Conservation (phyloP, 1,139 yeast genomes). For the Yamadazyma atlantica region DNA sequence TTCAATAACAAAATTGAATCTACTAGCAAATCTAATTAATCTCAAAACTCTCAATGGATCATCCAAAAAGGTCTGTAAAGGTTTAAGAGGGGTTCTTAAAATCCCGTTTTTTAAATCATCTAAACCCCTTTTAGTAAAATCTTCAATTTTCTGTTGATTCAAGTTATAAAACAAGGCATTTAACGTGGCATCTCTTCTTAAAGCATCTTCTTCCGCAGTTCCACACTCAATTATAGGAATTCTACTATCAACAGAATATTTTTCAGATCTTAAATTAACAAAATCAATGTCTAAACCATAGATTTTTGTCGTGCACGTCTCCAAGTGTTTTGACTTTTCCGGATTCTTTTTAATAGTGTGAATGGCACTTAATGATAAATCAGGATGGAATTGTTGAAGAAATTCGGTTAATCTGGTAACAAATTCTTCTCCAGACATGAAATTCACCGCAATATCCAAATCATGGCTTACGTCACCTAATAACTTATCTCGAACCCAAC, state of each 20-base stretch:
- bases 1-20: slow-evolving; percentile 70
- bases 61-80: slow-evolving; percentile 81
- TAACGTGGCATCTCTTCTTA: slow-evolving; percentile 90
- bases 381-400: slow-evolving; percentile 43
- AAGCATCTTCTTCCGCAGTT: slow-evolving; percentile 88
- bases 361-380: slow-evolving; percentile 47
- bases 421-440: slow-evolving; percentile 81
- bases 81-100: slow-evolving; percentile 83
- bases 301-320: slow-evolving; percentile 89
- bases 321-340: slow-evolving; percentile 91
- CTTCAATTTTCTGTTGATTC: slow-evolving; percentile 68
- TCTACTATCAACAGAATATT: slow-evolving; percentile 76
- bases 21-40: slow-evolving; percentile 79
- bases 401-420: slow-evolving; percentile 65
- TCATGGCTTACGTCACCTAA: slow-evolving; percentile 81
- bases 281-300: slow-evolving; percentile 85
- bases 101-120: slow-evolving; percentile 68
- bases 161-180: slow-evolving; percentile 89
- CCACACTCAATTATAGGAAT: slow-evolving; percentile 81
- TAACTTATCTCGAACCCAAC: slow-evolving; percentile 97
- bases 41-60: slow-evolving; percentile 91
- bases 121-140: slow-evolving; percentile 75
- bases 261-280: slow-evolving; percentile 86
- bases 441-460: slow-evolving; percentile 86
- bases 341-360: slow-evolving; percentile 92